Base-by-base conservation (phyloP, 345 rosid genomes). In the Draba incana region DNA sequence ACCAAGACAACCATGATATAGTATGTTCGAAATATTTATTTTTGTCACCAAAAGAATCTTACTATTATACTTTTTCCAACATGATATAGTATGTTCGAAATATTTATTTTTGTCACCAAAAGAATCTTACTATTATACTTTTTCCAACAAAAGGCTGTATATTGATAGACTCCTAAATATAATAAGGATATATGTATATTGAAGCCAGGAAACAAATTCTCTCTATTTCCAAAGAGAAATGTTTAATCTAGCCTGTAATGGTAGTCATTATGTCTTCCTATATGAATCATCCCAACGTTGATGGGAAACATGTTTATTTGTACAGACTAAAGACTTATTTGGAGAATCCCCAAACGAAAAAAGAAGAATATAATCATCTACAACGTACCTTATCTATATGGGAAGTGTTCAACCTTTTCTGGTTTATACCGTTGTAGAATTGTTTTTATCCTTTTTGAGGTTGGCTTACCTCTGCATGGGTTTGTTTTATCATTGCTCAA, bases 231-330 rank as follows among this genome's bases (percentile, higher is more conserved):
- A 30, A 16, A 70, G 53, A 44, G 5, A 39, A 62, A n/a, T 59
- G 61, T 30, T 38, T n/a, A 13, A 64, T 24, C 28, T 25, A 25
- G 9, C 25, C 62, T 44, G 75, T 62, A 48, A 71, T 71, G 63
- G 56, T 53, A 53, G 69, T 23, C 74, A 60, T 60, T 35, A 41
- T 70, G 68, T 62, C 52, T 70, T 52, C 38, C 48, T 62, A 30
- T 31, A 51, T 46, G 54, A 62, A 62, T 24, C 0, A 12, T 45
- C 3, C 41, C 14, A 70, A 52, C 51, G 58, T 72, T 56, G 64
- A 72, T 72, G 70, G 76, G 38, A 41, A 4, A 55, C 76, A 72
- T 72, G 76, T 64, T 71, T 71, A 39, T 53, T 11, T 44, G 41
- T 37, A 37, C 23, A 14, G 1, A 23, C 28, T 12, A 20, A 0